phyloP scores from a whole-genome alignment of 768 basidiomycete genomes.

The Rhodosporidiobolus odoratus region DNA sequence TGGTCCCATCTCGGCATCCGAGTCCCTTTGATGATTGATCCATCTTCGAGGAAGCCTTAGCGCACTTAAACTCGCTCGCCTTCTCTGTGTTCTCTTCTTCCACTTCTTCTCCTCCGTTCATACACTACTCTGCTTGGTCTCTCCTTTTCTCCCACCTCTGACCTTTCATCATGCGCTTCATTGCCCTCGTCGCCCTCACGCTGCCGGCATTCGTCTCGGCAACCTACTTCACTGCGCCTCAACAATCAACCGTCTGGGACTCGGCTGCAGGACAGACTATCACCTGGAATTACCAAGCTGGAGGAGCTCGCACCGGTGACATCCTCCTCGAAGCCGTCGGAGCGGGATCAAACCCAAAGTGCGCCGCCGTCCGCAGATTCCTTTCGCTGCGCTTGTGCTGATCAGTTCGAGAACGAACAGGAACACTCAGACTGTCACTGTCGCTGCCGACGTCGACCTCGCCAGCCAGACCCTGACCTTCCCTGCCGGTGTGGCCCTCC shows the following conservation, averaged over 20 bases:
- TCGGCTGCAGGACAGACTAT: constrained; percentile 7
- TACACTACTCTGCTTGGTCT: background rate
- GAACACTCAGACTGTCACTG: background rate
- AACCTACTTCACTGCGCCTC: constrained; percentile 30
- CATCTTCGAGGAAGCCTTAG: background rate
- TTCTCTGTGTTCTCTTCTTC: background rate
- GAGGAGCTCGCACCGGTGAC: constrained; percentile 20
- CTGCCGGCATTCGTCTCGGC: constrained; percentile 6
- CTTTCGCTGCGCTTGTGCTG: background rate
- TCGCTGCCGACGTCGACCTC: constrained; percentile 22
- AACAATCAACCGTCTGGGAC: constrained; percentile 1
- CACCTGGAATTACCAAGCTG: constrained; percentile 24
- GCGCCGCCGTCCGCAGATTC: background rate
- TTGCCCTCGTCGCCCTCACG: constrained; percentile 5
- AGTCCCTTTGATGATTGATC: too few relatives aligned
- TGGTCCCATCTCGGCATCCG: too few relatives aligned
- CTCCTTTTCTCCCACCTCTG: background rate
- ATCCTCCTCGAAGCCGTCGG: constrained; percentile 13
- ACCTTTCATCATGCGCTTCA: background rate
- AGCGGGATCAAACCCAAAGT: background rate
- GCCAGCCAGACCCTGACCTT: constrained; percentile 2
- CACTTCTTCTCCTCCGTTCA: background rate
- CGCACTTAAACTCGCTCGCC: background rate
- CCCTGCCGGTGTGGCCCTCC: constrained; percentile 2
- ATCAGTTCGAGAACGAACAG: background rate